Evolutionary conservation across 495 filamentous ascomycete species (phyloP).

Genomic region (Neohortaea acidophila): DNA sequence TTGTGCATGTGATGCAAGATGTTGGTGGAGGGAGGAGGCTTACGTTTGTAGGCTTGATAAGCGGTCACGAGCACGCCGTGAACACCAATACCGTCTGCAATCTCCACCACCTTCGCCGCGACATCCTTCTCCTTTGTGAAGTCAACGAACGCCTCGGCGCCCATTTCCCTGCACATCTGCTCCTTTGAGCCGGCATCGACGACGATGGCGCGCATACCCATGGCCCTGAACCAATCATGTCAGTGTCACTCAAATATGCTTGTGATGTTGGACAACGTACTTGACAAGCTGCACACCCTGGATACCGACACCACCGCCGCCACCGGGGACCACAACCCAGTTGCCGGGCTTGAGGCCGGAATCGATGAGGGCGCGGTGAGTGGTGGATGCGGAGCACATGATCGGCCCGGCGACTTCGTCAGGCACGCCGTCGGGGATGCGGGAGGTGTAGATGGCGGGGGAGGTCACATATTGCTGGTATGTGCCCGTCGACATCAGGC

Average conservation of each 20-base stretch:
- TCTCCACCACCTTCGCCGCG: constrained; percentile 27
- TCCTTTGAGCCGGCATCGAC: constrained; percentile 35
- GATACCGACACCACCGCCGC: constrained; percentile 29
- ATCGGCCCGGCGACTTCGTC: constrained; percentile 33
- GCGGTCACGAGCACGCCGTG: constrained; percentile 40
- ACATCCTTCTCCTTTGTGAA: constrained; percentile 29
- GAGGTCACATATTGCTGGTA: constrained; percentile 31
- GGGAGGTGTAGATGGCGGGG: constrained; percentile 31
- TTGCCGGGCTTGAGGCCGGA: constrained; percentile 28
- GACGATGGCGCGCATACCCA: constrained; percentile 39
- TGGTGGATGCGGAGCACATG: constrained; percentile 33
- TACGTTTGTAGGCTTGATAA: constrained; percentile 32
- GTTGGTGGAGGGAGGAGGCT: constrained; percentile 6
- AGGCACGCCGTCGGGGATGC: constrained; percentile 30
- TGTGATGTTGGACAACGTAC: too few species aligned
- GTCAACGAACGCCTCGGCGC: constrained; percentile 38
- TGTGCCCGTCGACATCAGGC: constrained; percentile 21
- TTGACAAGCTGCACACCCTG: constrained; percentile 30
- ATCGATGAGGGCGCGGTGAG: constrained; percentile 29
- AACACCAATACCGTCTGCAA: constrained; percentile 33
- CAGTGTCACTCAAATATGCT: too few species aligned
- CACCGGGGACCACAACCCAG: constrained; percentile 33
- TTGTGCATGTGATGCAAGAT: background rate
- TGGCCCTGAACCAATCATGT: constrained; percentile 23
- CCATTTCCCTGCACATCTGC: constrained; percentile 30